These are phyloP conservation scores for Sporobolomyces pararoseus DNA, from an alignment of 768 basidiomycete genomes.

Conservation along the genomic window DNA sequence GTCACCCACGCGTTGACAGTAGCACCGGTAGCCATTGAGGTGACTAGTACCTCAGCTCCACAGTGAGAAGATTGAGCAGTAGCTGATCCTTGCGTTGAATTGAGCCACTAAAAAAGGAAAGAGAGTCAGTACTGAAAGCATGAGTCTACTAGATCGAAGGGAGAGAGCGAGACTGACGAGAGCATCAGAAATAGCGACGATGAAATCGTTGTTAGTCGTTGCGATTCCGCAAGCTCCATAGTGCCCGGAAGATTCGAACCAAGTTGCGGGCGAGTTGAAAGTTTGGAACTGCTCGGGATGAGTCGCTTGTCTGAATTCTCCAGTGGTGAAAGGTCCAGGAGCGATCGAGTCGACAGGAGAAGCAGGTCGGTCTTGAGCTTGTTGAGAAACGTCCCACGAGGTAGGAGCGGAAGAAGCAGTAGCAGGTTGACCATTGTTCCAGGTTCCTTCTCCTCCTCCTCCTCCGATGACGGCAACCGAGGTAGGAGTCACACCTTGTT, in stretches of 20 bases:
- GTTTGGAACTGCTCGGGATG: slow-evolving; percentile 24
- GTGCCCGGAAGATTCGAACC: slow-evolving; percentile 17
- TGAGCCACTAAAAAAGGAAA: slow-evolving; percentile 17
- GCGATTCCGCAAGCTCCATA: slow-evolving; percentile 28
- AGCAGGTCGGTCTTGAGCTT: neutral
- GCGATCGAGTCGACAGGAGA: slow-evolving; percentile 10
- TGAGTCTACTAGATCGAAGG: neutral
- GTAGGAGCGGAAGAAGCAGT: too few species aligned
- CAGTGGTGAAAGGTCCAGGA: neutral
- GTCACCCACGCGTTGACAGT: slow-evolving; percentile 24
- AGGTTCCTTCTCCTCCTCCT: neutral
- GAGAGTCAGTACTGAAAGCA: neutral
- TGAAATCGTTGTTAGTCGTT: slow-evolving; percentile 2
- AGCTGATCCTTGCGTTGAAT: slow-evolving; percentile 4
- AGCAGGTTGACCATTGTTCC: neutral
- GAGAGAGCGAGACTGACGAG: slow-evolving; percentile 6
- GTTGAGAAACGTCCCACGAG: slow-evolving; percentile 8
- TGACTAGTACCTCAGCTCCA: slow-evolving; percentile 25
- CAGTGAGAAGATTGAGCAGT: slow-evolving; percentile 5
- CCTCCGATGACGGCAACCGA: neutral
- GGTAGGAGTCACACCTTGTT: neutral
- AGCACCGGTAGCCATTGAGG: slow-evolving; percentile 9
- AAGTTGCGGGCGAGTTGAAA: slow-evolving; percentile 5
- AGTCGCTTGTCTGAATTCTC: slow-evolving; percentile 10
- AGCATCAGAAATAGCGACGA: slow-evolving; percentile 19